phyloP scores from a whole-genome alignment of 805 yeast species.

The Limtongozyma cylindracea region DNA sequence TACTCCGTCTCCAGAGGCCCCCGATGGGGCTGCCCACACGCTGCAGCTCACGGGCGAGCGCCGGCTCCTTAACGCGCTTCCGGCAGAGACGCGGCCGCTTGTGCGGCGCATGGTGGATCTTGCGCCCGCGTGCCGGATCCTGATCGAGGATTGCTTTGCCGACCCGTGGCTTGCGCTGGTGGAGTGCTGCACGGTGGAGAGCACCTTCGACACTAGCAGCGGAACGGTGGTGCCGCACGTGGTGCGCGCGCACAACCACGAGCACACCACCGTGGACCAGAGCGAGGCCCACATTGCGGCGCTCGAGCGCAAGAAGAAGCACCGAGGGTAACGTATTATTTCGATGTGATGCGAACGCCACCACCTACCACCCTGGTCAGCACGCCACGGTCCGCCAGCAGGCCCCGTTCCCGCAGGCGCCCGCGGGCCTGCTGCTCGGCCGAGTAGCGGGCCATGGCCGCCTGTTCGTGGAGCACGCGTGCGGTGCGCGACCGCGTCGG shows the following conservation, averaged over 20 bases:
- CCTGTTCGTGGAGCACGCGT: too few relatives aligned
- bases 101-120: constrained; percentile 57
- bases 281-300: constrained; percentile 91
- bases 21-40: constrained; percentile 23
- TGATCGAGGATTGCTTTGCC: constrained; percentile 54
- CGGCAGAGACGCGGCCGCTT: constrained; percentile 40
- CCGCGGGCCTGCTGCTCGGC: too few relatives aligned
- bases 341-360: too few relatives aligned
- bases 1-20: constrained; percentile 3
- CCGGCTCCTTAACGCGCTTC: constrained; percentile 42
- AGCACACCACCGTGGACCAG: constrained; percentile 76
- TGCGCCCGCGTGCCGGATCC: constrained; percentile 68
- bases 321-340: too few relatives aligned
- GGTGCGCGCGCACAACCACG: constrained; percentile 30
- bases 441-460: too few relatives aligned
- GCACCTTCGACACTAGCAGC: constrained; percentile 10
- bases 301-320: constrained; percentile 56
- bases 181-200: constrained; percentile 43
- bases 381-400: too few relatives aligned
- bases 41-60: constrained; percentile 48
- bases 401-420: too few relatives aligned
- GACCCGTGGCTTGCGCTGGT: constrained; percentile 46
- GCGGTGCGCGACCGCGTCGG: too few relatives aligned
- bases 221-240: too few relatives aligned
- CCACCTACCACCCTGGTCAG: too few relatives aligned